Evolutionary conservation across 768 basidiomycete species (phyloP).

Genomic region (Serpula lacrymans): DNA sequence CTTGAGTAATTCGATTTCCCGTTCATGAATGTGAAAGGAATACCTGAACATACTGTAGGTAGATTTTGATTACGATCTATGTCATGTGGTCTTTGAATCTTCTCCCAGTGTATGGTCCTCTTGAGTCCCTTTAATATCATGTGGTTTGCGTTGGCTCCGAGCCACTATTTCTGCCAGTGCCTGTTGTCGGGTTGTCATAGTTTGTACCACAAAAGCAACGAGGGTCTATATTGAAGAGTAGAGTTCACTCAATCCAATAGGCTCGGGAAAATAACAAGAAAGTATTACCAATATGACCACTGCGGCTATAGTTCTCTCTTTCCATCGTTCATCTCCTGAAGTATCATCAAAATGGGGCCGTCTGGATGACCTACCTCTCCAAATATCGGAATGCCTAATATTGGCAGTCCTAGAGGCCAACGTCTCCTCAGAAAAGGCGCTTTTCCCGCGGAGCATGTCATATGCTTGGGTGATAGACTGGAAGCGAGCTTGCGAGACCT

Average conservation of each 20-base stretch:
- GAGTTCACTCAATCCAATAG: conserved; percentile 3
- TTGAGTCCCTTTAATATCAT: too few species aligned
- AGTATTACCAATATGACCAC: conserved; percentile 48
- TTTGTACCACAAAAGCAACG: conserved; percentile 30
- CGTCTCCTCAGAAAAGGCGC: conserved; percentile 16
- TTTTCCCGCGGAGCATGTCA: conserved; percentile 54
- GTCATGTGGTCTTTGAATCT: too few species aligned
- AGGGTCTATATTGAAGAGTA: conserved; percentile 23
- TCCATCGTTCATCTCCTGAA: conserved; percentile 57
- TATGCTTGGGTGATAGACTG: conserved; percentile 70
- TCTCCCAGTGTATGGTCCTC: too few species aligned
- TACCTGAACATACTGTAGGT: too few species aligned
- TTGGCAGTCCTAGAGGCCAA: conserved; percentile 12
- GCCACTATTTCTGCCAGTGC: conserved; percentile 23
- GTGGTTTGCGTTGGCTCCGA: conserved; percentile 5
- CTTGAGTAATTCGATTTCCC: too few species aligned
- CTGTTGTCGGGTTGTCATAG: conserved; percentile 24
- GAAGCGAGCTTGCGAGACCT: conserved; percentile 60
- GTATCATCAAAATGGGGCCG: conserved; percentile 47
- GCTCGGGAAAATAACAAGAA: conserved; percentile 2
- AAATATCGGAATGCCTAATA: conserved; percentile 41
- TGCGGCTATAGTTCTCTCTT: conserved; percentile 58
- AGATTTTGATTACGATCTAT: too few species aligned
- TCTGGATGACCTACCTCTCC: conserved; percentile 33
- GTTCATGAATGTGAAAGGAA: too few species aligned